Evolutionary conservation across 768 basidiomycete species (phyloP).

Genomic region (Rhodotorula taiwanensis): DNA sequence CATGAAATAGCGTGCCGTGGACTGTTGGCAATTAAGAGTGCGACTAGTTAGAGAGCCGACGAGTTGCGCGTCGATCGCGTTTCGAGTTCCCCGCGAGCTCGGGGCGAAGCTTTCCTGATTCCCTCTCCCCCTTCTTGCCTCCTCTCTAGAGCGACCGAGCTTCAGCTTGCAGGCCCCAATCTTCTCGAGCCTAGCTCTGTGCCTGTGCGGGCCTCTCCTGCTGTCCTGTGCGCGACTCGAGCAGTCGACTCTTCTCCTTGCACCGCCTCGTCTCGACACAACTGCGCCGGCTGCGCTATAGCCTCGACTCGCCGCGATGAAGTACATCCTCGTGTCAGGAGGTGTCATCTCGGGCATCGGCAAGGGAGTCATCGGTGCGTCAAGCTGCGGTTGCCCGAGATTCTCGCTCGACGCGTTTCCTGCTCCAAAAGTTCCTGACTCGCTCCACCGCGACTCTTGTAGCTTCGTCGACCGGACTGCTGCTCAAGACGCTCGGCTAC

Average conservation of each 20-base stretch:
- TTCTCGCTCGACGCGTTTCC: not conserved
- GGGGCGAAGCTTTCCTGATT: not conserved
- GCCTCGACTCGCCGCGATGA: conserved; percentile 49
- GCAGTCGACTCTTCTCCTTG: not conserved
- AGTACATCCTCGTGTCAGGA: conserved; percentile 92
- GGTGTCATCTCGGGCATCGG: conserved; percentile 98
- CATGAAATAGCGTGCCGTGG: too few relatives aligned
- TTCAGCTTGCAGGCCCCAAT: not conserved
- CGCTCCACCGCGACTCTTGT: conserved; percentile 6
- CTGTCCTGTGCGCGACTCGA: too few relatives aligned
- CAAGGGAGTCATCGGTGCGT: conserved; percentile 93
- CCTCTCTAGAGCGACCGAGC: not conserved
- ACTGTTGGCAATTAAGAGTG: too few relatives aligned
- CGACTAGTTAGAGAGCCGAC: too few relatives aligned
- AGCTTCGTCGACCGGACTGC: conserved; percentile 94
- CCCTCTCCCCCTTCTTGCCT: not conserved
- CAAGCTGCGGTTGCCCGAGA: not conserved
- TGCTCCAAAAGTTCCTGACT: not conserved
- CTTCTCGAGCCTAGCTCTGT: too few relatives aligned
- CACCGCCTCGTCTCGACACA: not conserved
- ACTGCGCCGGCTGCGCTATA: too few relatives aligned
- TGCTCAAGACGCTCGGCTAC: conserved; percentile 87
- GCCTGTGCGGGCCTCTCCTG: too few relatives aligned
- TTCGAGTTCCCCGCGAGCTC: not conserved
- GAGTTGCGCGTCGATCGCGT: not conserved